Evolutionary conservation across 805 yeast genomes (phyloP).

Genomic region (Kuraishia ogatae): DNA sequence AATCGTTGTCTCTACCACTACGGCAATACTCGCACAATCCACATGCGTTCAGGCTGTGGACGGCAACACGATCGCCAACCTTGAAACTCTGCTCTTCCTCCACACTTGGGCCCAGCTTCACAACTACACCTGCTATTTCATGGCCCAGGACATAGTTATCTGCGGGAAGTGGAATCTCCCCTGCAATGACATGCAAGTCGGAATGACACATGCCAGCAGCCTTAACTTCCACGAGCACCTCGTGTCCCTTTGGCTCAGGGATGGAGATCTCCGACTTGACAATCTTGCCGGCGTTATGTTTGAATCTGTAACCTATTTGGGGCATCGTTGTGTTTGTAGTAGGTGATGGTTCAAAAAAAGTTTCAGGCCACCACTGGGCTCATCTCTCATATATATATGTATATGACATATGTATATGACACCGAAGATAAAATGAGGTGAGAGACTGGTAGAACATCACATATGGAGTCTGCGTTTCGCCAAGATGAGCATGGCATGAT

Average conservation of each 20-base stretch:
- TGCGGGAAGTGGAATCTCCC: not conserved
- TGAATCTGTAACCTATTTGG: constrained; percentile 5
- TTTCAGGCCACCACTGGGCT: not conserved
- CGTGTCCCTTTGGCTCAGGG: constrained; percentile 4
- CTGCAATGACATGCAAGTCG: constrained; percentile 28
- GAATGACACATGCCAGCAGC: constrained; percentile 27
- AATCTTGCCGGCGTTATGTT: constrained; percentile 6
- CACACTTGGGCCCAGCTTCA: constrained; percentile 7
- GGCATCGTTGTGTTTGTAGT: not conserved
- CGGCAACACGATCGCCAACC: constrained; percentile 11
- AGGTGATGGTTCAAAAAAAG: not conserved
- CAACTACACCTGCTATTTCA: constrained; percentile 20
- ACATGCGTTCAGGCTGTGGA: constrained; percentile 15
- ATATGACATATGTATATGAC: no score
- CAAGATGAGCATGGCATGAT: no score
- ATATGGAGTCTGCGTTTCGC: no score
- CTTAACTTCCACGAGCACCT: constrained; percentile 7
- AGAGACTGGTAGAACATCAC: no score
- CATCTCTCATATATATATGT: not conserved
- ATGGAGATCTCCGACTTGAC: constrained; percentile 4
- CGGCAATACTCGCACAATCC: constrained; percentile 17
- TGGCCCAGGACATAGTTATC: constrained; percentile 19
- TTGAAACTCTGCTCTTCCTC: constrained; percentile 3
- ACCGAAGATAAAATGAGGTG: no score
- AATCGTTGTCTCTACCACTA: constrained; percentile 18